phyloP scores from a whole-genome alignment of 495 filamentous ascomycete genomes.

The Elasticomyces elasticus region DNA sequence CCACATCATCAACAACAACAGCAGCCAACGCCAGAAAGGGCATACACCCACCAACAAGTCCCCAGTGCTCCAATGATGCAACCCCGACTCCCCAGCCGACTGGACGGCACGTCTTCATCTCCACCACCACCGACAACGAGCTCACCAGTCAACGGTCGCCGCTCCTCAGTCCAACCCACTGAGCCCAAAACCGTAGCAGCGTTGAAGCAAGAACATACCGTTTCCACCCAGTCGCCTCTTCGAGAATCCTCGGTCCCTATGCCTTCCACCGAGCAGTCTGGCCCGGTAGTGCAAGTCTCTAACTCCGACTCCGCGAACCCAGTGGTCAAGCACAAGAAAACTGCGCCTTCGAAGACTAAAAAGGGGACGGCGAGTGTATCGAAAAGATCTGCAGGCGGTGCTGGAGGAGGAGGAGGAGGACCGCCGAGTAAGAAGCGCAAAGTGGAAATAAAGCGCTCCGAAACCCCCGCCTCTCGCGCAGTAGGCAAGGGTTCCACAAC shows the following conservation, averaged over 20 bases:
- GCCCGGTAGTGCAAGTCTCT: too few species aligned
- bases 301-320: slow-evolving; percentile 10
- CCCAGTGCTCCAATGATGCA: too few species aligned
- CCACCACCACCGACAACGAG: slow-evolving; percentile 26
- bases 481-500: slow-evolving; percentile 35
- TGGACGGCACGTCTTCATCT: slow-evolving; percentile 9
- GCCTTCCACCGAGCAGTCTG: slow-evolving; percentile 20
- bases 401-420: too few species aligned
- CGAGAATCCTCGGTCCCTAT: slow-evolving; percentile 21
- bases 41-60: background rate
- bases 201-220: slow-evolving; percentile 16
- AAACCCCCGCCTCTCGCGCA: slow-evolving; percentile 39
- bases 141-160: slow-evolving; percentile 24
- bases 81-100: too few species aligned
- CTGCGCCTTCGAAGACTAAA: slow-evolving; percentile 36
- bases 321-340: slow-evolving; percentile 31
- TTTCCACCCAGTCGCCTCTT: slow-evolving; percentile 15
- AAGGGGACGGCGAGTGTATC: slow-evolving; percentile 41
- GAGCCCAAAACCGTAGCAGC: slow-evolving; percentile 20
- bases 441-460: slow-evolving; percentile 36
- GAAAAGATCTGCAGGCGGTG: slow-evolving; percentile 44
- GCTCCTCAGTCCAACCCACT: slow-evolving; percentile 7
- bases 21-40: background rate
- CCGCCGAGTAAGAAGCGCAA: slow-evolving; percentile 50
- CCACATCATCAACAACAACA: background rate